Conservation (phyloP, 2,329 filamentous ascomycete genomes). For the Diaporthe ilicicola region DNA sequence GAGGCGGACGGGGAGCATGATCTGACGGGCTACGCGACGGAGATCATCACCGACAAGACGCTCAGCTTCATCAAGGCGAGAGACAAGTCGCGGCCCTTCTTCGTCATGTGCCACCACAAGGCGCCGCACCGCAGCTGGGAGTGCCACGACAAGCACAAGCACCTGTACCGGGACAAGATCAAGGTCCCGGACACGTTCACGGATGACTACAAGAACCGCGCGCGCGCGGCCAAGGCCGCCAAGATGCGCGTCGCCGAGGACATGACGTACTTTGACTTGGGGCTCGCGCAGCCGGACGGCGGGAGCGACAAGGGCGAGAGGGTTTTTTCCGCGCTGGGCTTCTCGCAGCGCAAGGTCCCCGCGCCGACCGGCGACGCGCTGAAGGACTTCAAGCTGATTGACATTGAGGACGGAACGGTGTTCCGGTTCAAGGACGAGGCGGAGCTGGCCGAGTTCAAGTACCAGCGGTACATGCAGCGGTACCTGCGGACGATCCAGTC, state of each 20-base stretch:
- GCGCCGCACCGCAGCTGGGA: constrained; percentile 63
- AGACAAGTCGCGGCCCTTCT: constrained; percentile 54
- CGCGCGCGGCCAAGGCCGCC: constrained; percentile 56
- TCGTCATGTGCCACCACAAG: constrained; percentile 66
- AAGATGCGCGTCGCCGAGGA: constrained; percentile 62
- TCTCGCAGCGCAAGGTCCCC: constrained; percentile 49
- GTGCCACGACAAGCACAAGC: constrained; percentile 56
- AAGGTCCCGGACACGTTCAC: constrained; percentile 59
- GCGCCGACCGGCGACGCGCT: constrained; percentile 38
- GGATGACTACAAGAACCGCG: constrained; percentile 63
- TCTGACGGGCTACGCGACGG: constrained; percentile 56
- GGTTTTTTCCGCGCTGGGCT: constrained; percentile 33
- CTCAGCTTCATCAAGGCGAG: constrained; percentile 49
- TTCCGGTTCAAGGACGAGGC: constrained; percentile 53
- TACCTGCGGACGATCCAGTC: constrained; percentile 61
- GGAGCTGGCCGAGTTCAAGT: constrained; percentile 62
- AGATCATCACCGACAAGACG: constrained; percentile 61
- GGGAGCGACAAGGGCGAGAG: constrained; percentile 44
- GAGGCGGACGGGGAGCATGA: constrained; percentile 44
- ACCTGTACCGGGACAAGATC: constrained; percentile 56
- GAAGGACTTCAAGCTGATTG: constrained; percentile 47
- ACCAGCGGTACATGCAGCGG: constrained; percentile 64
- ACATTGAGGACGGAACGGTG: constrained; percentile 54
- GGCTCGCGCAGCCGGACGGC: constrained; percentile 60
- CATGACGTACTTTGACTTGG: constrained; percentile 59